Evolutionary conservation across 2,329 filamentous ascomycete genomes (phyloP), one percentile per base, ranked within the genome.

Genomic region (Rhynchosporium secalis): DNA sequence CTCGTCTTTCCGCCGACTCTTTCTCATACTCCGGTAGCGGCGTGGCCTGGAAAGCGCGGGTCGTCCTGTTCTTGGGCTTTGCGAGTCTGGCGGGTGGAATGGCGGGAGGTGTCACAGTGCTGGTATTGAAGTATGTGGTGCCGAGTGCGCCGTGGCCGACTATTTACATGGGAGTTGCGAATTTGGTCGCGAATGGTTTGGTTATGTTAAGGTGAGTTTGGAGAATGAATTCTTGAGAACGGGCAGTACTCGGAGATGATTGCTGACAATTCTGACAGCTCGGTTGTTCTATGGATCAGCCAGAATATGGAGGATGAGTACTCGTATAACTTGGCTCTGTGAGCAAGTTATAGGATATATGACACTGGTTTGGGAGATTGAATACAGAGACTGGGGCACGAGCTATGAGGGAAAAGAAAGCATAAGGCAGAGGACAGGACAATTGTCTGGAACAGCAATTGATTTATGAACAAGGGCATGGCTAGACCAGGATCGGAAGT

Each of bases 231-330:
- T 20, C 20, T 33, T 31, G 60, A 48, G 13, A 43, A 26, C 29
- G 15, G 20, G 15, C 28, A 38, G 2, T 49, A n/a, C n/a, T 29
- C 41, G 31, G 15, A 31, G 43, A 57, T 31, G 10, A 41, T 52
- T 60, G 29, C 69, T 72, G 58, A 72, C 62, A 29, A 20, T 20
- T 2, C 8, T n/a, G 43, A 20, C 67, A 85, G 84, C 75, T 83
- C 83, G 28, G 85, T 87, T 54, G 82, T 88, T 64, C 79, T 89
- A 47, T 89, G 86, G 86, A 76, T 89, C 60, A 86, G 83, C 76
- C 86, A 89, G 79, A 89, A 89, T 71, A 88, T 89, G 83, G 86
- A 89, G 78, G 86, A 88, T 71, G 86, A 89, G 75, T 89, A 88
- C 70, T 82, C 85, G 52, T 89, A 89, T 75, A 88, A 87, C 74